Percentiles rank a stretch among this genome's conserved stretches.
phyloP scores from a whole-genome alignment of 1,284 basidiomycete genomes.

The Cutaneotrichosporon sp. region DNA sequence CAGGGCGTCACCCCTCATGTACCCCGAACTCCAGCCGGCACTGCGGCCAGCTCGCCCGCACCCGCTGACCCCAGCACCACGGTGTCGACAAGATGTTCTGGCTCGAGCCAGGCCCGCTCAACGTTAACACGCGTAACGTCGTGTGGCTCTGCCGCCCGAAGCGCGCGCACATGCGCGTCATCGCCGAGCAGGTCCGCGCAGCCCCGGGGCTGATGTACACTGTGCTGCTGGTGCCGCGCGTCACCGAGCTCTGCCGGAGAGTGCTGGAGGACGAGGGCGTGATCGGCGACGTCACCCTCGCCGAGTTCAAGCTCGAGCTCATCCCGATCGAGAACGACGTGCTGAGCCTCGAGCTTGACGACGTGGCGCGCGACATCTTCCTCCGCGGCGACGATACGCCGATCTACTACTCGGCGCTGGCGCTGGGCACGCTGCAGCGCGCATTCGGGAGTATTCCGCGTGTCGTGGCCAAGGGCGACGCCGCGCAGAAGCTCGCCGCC shows the following conservation, averaged over 20 bases:
- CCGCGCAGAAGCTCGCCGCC: slow-evolving; percentile 77
- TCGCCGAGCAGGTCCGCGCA: slow-evolving; percentile 61
- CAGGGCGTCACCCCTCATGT: too few species aligned
- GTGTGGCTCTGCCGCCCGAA: slow-evolving; percentile 91
- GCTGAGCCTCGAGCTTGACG: slow-evolving; percentile 80
- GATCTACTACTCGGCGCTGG: slow-evolving; percentile 84
- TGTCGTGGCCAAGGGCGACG: slow-evolving; percentile 90
- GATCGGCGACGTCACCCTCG: slow-evolving; percentile 80
- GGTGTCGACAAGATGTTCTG: slow-evolving; percentile 99
- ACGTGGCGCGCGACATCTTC: slow-evolving; percentile 80
- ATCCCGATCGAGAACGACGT: slow-evolving; percentile 90
- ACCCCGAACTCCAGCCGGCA: too few species aligned
- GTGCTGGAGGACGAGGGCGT: slow-evolving; percentile 90
- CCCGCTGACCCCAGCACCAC: slow-evolving; percentile 68
- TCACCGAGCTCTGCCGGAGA: slow-evolving; percentile 78
- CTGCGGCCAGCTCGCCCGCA: too few species aligned
- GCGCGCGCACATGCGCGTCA: slow-evolving; percentile 81
- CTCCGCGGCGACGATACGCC: slow-evolving; percentile 91
- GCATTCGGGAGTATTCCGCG: slow-evolving; percentile 89
- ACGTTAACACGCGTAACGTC: slow-evolving; percentile 81
- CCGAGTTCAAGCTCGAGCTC: slow-evolving; percentile 87
- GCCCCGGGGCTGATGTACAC: slow-evolving; percentile 63
- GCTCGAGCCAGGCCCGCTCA: slow-evolving; percentile 85
- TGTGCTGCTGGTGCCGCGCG: slow-evolving; percentile 83
- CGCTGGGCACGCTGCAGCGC: slow-evolving; percentile 80